Base-by-base conservation (phyloP, 106 monocot genomes). In the Acorus calamus region DNA sequence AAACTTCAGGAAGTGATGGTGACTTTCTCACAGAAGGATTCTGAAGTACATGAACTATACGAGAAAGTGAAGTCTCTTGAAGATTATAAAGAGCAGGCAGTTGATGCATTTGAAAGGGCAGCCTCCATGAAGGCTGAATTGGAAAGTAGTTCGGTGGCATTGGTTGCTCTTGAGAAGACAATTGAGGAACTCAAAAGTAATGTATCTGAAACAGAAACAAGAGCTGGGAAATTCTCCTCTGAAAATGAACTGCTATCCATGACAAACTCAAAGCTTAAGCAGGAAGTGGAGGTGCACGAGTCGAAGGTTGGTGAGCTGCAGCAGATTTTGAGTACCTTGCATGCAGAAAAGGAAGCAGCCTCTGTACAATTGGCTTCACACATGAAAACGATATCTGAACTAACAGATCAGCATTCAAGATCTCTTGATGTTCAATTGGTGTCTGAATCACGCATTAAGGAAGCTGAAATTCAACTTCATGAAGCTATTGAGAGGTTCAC, bases 401-500 rank as follows among this genome's bases (percentile, higher is more conserved):
- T 84, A 47, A 80, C 71, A 13, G 77, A 82, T 75, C 65, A 87
- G 46, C 81, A 81, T 66, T 73, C 84, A 45, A 87, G 77, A 70
- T 70, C 60, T 6, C 63, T 84, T 70, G 81, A 87, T 54, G 63
- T 84, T 50, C 84, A 84, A 4, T 81, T 77, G 58, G 72, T 54
- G 55, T 53, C 81, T 63, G 84, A 86, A 76, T 76, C 79, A 6
- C 74, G 68, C n/a, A 59, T 69, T 7, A 77, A 75, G 64, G 79
- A 92, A 75, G 76, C 75, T 52, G 77, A 92, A 64, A 13, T 42
- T 50, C 69, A 84, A 47, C 66, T 87, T 49, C 56, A 64, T 62
- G 82, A 87, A 58, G 81, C 81, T 60, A 58, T 77, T 73, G 79
- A 84, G 70, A 84, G 44, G 66, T 42, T 71, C 14, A 71, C 53